phyloP scores from a whole-genome alignment of 2,329 filamentous ascomycete species.

The Pseudogymnoascus destructans region DNA sequence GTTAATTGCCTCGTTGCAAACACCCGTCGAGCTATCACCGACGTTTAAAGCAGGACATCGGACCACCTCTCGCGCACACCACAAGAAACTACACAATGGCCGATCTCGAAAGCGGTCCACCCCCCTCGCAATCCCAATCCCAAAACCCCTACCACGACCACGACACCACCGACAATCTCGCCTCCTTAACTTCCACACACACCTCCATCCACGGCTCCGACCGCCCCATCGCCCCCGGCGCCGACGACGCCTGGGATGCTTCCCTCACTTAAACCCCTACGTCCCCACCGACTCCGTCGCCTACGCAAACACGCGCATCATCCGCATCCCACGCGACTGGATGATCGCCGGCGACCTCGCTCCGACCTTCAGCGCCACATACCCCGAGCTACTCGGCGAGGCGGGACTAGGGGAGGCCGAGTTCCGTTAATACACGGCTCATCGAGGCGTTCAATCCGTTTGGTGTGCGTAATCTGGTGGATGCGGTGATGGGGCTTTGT shows the following conservation, averaged over 20 bases:
- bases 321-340: slow-evolving; percentile 86
- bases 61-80: slow-evolving; percentile 17
- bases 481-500: slow-evolving; percentile 63
- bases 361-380: slow-evolving; percentile 86
- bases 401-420: slow-evolving; percentile 70
- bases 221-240: slow-evolving; percentile 40
- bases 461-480: slow-evolving; percentile 61
- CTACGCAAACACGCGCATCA: slow-evolving; percentile 70
- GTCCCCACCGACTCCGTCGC: slow-evolving; percentile 66
- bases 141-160: slow-evolving; percentile 18
- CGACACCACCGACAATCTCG: slow-evolving; percentile 21
- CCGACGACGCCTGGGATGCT: slow-evolving; percentile 81
- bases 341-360: slow-evolving; percentile 79
- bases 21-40: neutral
- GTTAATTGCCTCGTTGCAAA: neutral
- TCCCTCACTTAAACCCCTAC: slow-evolving; percentile 84
- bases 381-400: slow-evolving; percentile 88
- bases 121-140: slow-evolving; percentile 10
- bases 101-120: slow-evolving; percentile 24
- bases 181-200: slow-evolving; percentile 25
- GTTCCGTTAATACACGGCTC: slow-evolving; percentile 70
- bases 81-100: slow-evolving; percentile 8
- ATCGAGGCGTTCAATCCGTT: slow-evolving; percentile 70
- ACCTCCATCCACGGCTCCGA: slow-evolving; percentile 25
- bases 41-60: neutral